Evolutionary conservation across 225 moss, liverwort and hornwort species (phyloP).

Genomic region (Anthoceros angustus): DNA sequence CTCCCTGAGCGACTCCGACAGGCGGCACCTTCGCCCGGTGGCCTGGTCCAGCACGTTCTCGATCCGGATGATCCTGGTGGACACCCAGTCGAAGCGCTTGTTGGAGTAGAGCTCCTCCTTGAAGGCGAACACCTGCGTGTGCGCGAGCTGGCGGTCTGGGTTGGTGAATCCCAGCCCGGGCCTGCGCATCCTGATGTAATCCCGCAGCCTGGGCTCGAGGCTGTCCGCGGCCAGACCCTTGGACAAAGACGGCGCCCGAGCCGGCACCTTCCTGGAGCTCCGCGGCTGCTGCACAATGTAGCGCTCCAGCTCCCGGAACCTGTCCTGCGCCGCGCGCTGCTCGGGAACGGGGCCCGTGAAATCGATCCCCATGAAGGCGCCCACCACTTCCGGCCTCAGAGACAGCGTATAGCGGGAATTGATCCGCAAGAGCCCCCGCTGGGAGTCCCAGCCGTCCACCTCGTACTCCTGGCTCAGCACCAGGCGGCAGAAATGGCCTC

Average conservation of each 20-base stretch:
- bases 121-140: constrained; percentile 1
- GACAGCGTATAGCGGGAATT: not conserved
- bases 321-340: constrained; percentile 1
- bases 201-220: not conserved
- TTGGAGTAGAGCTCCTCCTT: constrained; percentile 5
- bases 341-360: constrained; percentile 1
- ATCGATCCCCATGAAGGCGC: not conserved
- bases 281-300: not conserved
- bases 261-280: not conserved
- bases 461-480: not conserved
- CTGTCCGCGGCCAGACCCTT: not conserved
- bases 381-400: not conserved
- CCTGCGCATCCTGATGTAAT: not conserved
- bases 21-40: not conserved
- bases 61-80: not conserved
- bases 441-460: not conserved
- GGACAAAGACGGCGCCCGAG: not conserved
- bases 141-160: not conserved
- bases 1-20: not conserved
- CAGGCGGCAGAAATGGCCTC: not conserved
- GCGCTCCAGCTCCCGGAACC: constrained; percentile 1
- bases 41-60: not conserved
- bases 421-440: constrained; percentile 1
- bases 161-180: constrained; percentile 2
- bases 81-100: constrained; percentile 3